A percentile compares a stretch with the other conserved stretches of the same genome.
phyloP scores from a whole-genome alignment of 768 basidiomycete genomes.

The Polyporus arcularius region DNA sequence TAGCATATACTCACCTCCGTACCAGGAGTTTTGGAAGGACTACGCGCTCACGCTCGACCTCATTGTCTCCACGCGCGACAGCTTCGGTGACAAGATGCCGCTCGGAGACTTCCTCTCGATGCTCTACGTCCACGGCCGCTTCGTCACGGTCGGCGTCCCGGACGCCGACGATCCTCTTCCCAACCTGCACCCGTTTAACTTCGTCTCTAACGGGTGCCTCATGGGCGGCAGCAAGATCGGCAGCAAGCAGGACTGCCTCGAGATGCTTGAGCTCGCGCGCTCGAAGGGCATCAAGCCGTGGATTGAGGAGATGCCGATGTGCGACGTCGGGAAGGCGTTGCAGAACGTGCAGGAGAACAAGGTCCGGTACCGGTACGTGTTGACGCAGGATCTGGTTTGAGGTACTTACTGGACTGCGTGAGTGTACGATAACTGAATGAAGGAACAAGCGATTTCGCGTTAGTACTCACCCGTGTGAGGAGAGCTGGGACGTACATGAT shows the following conservation, averaged over 20 bases:
- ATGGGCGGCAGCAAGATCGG: conserved; percentile 46
- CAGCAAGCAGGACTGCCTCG: conserved; percentile 55
- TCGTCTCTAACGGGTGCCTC: conserved; percentile 28
- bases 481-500: too few species aligned
- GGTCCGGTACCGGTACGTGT: conserved; percentile 56
- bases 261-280: conserved; percentile 61
- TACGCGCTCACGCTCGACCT: conserved; percentile 46
- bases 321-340: conserved; percentile 48
- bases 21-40: conserved; percentile 40
- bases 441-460: too few species aligned
- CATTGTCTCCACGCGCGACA: conserved; percentile 41
- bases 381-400: conserved; percentile 34
- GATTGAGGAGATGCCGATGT: conserved; percentile 46
- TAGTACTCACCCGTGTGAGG: too few species aligned
- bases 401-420: too few species aligned
- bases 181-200: conserved; percentile 31
- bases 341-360: conserved; percentile 46
- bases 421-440: too few species aligned
- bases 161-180: conserved; percentile 44
- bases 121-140: conserved; percentile 51
- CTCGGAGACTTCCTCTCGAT: conserved; percentile 40
- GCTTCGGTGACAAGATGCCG: conserved; percentile 19
- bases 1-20: conserved; percentile 37
- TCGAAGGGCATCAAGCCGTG: conserved; percentile 53
- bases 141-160: conserved; percentile 60